These are phyloP conservation scores for Colletotrichum sp. DNA, from an alignment of 2,329 filamentous ascomycete species.

Conservation along the genomic window DNA sequence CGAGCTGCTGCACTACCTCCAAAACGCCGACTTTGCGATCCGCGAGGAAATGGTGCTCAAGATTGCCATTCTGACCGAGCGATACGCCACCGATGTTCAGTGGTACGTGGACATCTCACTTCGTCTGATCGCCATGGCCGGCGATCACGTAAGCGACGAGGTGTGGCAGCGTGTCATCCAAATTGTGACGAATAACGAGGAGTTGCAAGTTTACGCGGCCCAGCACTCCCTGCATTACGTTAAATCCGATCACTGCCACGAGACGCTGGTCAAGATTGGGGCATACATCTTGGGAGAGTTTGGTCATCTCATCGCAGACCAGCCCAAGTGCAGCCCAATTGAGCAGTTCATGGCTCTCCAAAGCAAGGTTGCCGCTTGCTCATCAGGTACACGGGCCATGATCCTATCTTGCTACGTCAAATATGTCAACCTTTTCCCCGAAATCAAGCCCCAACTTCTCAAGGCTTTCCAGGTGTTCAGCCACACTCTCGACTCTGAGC, in stretches of 20 bases:
- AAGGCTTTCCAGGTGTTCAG: slow-evolving; percentile 92
- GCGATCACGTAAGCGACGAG: slow-evolving; percentile 97
- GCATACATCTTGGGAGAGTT: slow-evolving; percentile 97
- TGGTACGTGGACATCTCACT: slow-evolving; percentile 99
- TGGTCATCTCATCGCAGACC: slow-evolving; percentile 93
- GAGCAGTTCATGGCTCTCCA: slow-evolving; percentile 96
- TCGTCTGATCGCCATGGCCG: slow-evolving; percentile 92
- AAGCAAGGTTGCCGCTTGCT: slow-evolving; percentile 86
- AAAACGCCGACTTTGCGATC: slow-evolving; percentile 96
- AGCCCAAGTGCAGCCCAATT: slow-evolving; percentile 89
- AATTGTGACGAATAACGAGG: slow-evolving; percentile 99
- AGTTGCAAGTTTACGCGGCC: slow-evolving; percentile 94
- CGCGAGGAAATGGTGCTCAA: slow-evolving; percentile 99
- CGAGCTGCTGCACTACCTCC: slow-evolving; percentile 91
- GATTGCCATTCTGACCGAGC: slow-evolving; percentile 97
- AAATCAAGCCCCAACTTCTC: slow-evolving; percentile 94
- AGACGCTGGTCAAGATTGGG: slow-evolving; percentile 97
- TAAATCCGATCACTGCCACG: slow-evolving; percentile 92
- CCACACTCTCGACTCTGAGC: slow-evolving; percentile 90
- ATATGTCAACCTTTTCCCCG: slow-evolving; percentile 96
- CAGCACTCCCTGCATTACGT: slow-evolving; percentile 92
- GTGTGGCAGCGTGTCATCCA: slow-evolving; percentile 99
- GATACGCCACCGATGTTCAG: slow-evolving; percentile 97
- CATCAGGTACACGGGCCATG: slow-evolving; percentile 88
- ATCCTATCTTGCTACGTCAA: slow-evolving; percentile 96